These are phyloP conservation scores for Hypomontagnella submonticulosa DNA, from an alignment of 495 filamentous ascomycete species.

Conservation along the genomic window DNA sequence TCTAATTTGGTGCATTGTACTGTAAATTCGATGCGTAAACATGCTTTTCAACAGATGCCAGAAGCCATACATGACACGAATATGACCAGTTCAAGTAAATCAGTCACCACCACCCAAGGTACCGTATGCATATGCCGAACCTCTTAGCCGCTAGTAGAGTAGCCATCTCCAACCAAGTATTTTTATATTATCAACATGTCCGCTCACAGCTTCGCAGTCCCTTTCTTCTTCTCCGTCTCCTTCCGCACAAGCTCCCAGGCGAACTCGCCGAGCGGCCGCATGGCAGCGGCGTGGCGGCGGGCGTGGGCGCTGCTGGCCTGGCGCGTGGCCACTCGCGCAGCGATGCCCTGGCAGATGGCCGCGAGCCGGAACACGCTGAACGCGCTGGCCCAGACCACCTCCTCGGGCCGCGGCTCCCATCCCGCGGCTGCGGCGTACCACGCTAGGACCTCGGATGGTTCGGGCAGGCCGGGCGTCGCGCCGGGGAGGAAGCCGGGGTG, in stretches of 20 bases:
- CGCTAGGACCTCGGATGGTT: slow-evolving; percentile 70
- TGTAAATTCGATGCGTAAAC: too few species aligned
- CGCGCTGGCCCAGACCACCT: slow-evolving; percentile 73
- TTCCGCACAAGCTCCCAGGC: slow-evolving; percentile 72
- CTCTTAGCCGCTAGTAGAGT: too few species aligned
- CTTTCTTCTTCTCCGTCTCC: slow-evolving; percentile 33
- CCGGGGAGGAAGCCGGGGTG: slow-evolving; percentile 68
- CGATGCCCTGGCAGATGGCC: slow-evolving; percentile 94
- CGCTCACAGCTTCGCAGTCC: slow-evolving; percentile 25
- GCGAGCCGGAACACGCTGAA: slow-evolving; percentile 70
- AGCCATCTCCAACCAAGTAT: not conserved
- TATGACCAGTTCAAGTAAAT: too few species aligned
- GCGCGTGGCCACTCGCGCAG: slow-evolving; percentile 80
- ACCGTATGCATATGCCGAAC: too few species aligned
- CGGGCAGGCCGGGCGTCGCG: slow-evolving; percentile 77
- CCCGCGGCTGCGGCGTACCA: slow-evolving; percentile 83
- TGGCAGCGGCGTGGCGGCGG: slow-evolving; percentile 71
- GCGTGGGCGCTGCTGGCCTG: slow-evolving; percentile 93
- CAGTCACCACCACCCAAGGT: too few species aligned
- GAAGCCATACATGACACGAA: too few species aligned
- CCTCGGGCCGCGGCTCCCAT: slow-evolving; percentile 72
- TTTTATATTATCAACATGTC: not conserved
- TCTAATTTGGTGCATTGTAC: too few species aligned
- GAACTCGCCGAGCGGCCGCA: slow-evolving; percentile 74
- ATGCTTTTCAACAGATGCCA: too few species aligned